These are phyloP conservation scores for Nicotiana undulata DNA, from an alignment of 257 asterid species.

Conservation along the genomic window DNA sequence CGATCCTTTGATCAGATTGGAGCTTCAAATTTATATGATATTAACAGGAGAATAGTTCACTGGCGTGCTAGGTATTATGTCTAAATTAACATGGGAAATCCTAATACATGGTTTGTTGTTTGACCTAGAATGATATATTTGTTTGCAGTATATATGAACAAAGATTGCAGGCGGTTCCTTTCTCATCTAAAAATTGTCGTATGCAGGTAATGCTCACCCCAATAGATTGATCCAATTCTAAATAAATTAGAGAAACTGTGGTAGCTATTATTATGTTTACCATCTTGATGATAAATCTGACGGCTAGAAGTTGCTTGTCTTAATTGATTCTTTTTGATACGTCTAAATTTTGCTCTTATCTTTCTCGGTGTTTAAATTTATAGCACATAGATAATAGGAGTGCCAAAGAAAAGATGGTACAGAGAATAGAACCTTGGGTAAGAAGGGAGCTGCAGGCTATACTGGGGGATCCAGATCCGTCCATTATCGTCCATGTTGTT, in stretches of 20 bases:
- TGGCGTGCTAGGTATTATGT: slow-evolving; percentile 48
- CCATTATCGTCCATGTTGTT: slow-evolving; percentile 48
- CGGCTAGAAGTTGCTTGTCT: neutral
- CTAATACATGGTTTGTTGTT: neutral
- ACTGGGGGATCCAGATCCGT: slow-evolving; percentile 56
- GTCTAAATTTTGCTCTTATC: neutral
- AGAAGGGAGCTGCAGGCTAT: slow-evolving; percentile 52
- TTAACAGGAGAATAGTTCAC: slow-evolving; percentile 28
- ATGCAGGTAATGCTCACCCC: slow-evolving; percentile 20
- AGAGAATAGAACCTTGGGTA: slow-evolving; percentile 49
- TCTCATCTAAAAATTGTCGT: slow-evolving; percentile 18
- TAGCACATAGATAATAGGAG: slow-evolving; percentile 25
- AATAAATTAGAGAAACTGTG: neutral
- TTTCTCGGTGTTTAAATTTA: neutral
- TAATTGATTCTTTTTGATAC: neutral
- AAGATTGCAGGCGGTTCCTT: slow-evolving; percentile 37
- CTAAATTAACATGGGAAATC: neutral
- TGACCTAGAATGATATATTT: neutral
- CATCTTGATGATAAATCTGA: neutral
- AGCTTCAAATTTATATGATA: slow-evolving; percentile 21
- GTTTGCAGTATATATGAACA: slow-evolving; percentile 38
- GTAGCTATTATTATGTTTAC: neutral
- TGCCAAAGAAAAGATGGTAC: slow-evolving; percentile 23
- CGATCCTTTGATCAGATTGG: slow-evolving; percentile 27
- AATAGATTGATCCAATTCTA: neutral